Evolutionary conservation across 805 yeast species (phyloP).

Genomic region (Metschnikowia lachancei): DNA sequence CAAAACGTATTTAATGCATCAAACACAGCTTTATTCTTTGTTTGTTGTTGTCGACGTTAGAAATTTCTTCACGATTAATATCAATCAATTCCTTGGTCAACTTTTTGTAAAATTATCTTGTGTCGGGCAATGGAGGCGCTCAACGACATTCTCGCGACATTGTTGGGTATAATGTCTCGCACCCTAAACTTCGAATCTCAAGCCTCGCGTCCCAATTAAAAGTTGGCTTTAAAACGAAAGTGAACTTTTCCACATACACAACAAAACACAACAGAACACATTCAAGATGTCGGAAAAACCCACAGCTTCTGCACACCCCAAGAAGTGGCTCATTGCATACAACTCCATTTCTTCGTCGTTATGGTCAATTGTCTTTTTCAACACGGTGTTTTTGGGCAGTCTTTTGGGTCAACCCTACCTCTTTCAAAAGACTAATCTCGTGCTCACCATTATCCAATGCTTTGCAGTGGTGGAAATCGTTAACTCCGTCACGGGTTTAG

Average conservation of each 20-base stretch:
- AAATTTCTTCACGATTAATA: no score
- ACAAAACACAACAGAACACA: no score
- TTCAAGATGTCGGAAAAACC: not conserved
- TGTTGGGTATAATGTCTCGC: no score
- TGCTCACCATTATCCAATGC: conserved; percentile 69
- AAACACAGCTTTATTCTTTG: no score
- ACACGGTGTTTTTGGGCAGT: conserved; percentile 34
- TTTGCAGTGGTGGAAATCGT: conserved; percentile 77
- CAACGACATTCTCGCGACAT: no score
- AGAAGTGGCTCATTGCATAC: conserved; percentile 41
- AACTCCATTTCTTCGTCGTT: conserved; percentile 42
- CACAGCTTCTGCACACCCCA: conserved; percentile 19
- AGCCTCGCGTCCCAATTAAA: not conserved
- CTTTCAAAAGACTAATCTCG: conserved; percentile 54
- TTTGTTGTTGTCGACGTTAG: no score
- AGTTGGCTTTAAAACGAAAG: no score
- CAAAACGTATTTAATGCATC: no score
- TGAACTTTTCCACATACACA: no score
- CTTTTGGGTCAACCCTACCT: conserved; percentile 62
- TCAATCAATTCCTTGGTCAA: no score
- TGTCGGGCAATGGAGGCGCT: no score
- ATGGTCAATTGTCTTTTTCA: conserved; percentile 42
- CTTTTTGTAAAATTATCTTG: no score
- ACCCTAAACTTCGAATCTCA: not conserved
- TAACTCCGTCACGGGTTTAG: conserved; percentile 76